Evolutionary conservation across 1,139 yeast species (phyloP).

Genomic region (Insectozyma bohioensis): DNA sequence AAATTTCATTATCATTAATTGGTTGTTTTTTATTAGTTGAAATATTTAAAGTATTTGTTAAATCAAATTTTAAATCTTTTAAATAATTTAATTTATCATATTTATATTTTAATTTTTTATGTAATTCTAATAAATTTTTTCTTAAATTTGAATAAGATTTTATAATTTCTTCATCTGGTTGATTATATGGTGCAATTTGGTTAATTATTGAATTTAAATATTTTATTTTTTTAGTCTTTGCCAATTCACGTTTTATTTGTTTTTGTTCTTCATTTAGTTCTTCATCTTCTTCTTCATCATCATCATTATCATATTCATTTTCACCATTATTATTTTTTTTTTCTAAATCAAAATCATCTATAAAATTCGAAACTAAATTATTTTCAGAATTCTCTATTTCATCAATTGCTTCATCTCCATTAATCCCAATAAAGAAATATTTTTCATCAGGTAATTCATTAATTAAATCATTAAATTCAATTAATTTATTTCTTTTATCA

Average conservation of each 20-base stretch:
- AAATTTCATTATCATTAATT: slow-evolving; percentile 4
- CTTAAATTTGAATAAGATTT: slow-evolving; percentile 26
- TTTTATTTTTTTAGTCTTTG: not conserved
- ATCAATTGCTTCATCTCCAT: too few species aligned
- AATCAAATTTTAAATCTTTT: slow-evolving; percentile 17
- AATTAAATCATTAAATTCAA: slow-evolving; percentile 25
- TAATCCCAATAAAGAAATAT: slow-evolving; percentile 24
- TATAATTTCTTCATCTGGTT: slow-evolving; percentile 16
- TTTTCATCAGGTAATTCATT: slow-evolving; percentile 35
- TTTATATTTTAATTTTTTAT: slow-evolving; percentile 24
- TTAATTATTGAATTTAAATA: slow-evolving; percentile 3
- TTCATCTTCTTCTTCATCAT: slow-evolving; percentile 13
- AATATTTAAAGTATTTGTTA: slow-evolving; percentile 12
- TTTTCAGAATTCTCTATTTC: slow-evolving; percentile 4
- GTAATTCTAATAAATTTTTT: slow-evolving; percentile 17
- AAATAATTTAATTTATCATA: slow-evolving; percentile 30
- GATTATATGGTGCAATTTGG: slow-evolving; percentile 1
- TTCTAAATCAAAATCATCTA: slow-evolving; percentile 10
- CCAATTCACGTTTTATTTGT: slow-evolving; percentile 4
- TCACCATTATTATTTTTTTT: slow-evolving; percentile 7
- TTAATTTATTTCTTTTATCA: slow-evolving; percentile 12
- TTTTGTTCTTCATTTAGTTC: slow-evolving; percentile 10
- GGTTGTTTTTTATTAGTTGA: not conserved
- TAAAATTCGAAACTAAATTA: too few species aligned
- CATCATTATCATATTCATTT: slow-evolving; percentile 13